Evolutionary conservation across 805 yeast species (phyloP).

Genomic region (Candida montana): DNA sequence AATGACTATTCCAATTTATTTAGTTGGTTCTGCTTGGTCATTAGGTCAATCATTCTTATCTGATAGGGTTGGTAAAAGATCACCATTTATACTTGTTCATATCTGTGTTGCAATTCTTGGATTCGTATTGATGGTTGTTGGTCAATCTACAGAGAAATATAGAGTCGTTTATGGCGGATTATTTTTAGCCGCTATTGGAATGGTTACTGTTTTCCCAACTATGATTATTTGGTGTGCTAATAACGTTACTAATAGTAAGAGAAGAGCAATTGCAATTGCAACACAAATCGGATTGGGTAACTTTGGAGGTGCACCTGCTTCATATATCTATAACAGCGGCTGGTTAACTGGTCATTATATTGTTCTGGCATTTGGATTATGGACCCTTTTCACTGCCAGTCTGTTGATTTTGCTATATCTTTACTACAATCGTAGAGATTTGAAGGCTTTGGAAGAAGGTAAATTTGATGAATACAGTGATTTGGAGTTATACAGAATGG

Average conservation of each 20-base stretch:
- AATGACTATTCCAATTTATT: conserved; percentile 38
- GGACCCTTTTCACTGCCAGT: conserved; percentile 26
- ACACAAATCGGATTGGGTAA: conserved; percentile 36
- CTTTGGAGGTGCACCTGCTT: conserved; percentile 32
- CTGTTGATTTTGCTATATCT: conserved; percentile 22
- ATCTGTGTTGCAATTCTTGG: conserved; percentile 29
- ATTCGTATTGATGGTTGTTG: conserved; percentile 26
- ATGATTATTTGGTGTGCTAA: conserved; percentile 31
- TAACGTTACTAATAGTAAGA: conserved; percentile 31
- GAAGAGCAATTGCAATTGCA: conserved; percentile 35
- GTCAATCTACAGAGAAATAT: conserved; percentile 22
- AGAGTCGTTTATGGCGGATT: conserved; percentile 28
- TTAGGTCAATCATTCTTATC: conserved; percentile 25
- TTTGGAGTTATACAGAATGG: conserved; percentile 31
- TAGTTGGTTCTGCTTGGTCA: conserved; percentile 27
- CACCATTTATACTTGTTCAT: conserved; percentile 26
- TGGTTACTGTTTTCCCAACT: conserved; percentile 29
- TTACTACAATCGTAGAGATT: conserved; percentile 23
- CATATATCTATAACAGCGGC: conserved; percentile 30
- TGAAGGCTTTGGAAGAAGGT: conserved; percentile 27
- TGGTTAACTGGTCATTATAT: conserved; percentile 29
- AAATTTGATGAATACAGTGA: conserved; percentile 25
- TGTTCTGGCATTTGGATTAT: conserved; percentile 28
- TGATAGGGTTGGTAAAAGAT: conserved; percentile 26
- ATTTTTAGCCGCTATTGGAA: conserved; percentile 28